phyloP scores from a whole-genome alignment of 257 asterid genomes.

The Primulina tabacum region DNA sequence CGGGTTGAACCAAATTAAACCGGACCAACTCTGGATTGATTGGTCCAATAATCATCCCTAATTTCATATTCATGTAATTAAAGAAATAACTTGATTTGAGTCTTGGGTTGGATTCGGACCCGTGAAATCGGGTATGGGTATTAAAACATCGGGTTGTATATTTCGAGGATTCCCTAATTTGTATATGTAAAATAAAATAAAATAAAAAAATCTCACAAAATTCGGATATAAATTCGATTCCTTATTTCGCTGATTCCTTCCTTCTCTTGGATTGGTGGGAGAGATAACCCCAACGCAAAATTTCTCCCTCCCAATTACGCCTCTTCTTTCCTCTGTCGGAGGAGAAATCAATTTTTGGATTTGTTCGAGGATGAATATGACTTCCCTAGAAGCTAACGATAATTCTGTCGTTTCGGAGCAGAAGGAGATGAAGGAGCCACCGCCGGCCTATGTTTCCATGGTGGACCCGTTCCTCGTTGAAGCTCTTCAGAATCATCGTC shows the following conservation, averaged over 20 bases:
- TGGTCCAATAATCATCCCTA: too few species aligned
- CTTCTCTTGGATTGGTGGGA: conserved; percentile 32
- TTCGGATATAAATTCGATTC: conserved; percentile 28
- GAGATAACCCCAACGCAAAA: conserved; percentile 28
- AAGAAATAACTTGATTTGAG: too few species aligned
- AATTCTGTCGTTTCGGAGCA: conserved; percentile 31
- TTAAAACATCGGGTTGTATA: not conserved
- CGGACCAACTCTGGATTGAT: too few species aligned
- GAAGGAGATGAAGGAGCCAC: conserved; percentile 31
- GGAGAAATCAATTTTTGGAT: not conserved
- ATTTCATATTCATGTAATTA: too few species aligned
- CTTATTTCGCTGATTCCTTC: not conserved
- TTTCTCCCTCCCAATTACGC: conserved; percentile 33
- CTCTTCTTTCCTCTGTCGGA: conserved; percentile 5
- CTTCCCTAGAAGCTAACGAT: conserved; percentile 26
- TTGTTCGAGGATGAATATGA: conserved; percentile 31
- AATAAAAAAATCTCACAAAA: conserved; percentile 1
- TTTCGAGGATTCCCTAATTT: not conserved
- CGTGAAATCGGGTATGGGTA: conserved; percentile 9
- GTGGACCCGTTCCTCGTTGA: conserved; percentile 94
- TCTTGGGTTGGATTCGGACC: too few species aligned
- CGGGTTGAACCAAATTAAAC: too few species aligned
- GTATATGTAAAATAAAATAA: not conserved
- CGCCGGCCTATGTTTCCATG: conserved; percentile 48
- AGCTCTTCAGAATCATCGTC: conserved; percentile 99